Evolutionary conservation across 371 early-diverging fungal genomes (phyloP).

Genomic region (Capillidium rhysosporum): DNA sequence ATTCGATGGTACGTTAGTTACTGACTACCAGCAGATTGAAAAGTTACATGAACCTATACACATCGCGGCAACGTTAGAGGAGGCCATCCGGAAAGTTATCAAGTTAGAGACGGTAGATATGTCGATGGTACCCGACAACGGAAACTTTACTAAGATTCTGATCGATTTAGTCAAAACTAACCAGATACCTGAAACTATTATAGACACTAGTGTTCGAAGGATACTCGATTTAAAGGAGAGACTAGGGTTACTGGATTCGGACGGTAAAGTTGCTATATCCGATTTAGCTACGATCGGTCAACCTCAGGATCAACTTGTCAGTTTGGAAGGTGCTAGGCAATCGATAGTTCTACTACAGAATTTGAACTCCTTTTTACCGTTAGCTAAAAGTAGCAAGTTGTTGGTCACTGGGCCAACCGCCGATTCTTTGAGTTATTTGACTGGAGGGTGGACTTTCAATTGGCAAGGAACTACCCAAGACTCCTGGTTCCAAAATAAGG

Average conservation of each 20-base stretch:
- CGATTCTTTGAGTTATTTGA: slow-evolving; percentile 18
- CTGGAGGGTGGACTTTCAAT: slow-evolving; percentile 34
- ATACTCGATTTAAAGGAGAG: slow-evolving; percentile 19
- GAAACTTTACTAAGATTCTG: slow-evolving; percentile 1
- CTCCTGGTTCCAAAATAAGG: slow-evolving; percentile 21
- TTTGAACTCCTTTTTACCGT: slow-evolving; percentile 18
- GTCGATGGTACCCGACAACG: slow-evolving; percentile 32
- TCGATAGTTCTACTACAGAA: slow-evolving; percentile 38
- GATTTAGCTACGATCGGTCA: slow-evolving; percentile 14
- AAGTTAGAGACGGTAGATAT: slow-evolving; percentile 33
- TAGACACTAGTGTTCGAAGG: slow-evolving; percentile 18
- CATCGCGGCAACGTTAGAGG: slow-evolving; percentile 20
- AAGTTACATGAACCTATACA: slow-evolving; percentile 25
- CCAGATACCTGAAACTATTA: background rate
- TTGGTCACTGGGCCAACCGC: slow-evolving; percentile 26
- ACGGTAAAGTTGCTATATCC: slow-evolving; percentile 14
- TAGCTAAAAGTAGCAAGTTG: slow-evolving; percentile 13
- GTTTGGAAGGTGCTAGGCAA: slow-evolving; percentile 25
- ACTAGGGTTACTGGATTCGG: slow-evolving; percentile 27
- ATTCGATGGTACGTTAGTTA: slow-evolving; percentile 38
- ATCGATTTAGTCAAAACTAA: background rate
- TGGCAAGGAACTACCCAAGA: slow-evolving; percentile 29
- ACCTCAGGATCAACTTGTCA: slow-evolving; percentile 17
- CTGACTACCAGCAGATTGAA: slow-evolving; percentile 40
- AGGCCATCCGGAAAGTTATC: slow-evolving; percentile 23